Evolutionary conservation across 2,329 filamentous ascomycete genomes (phyloP), one percentile per base, ranked within the genome.

Genomic region (Westerdykella ornata): DNA sequence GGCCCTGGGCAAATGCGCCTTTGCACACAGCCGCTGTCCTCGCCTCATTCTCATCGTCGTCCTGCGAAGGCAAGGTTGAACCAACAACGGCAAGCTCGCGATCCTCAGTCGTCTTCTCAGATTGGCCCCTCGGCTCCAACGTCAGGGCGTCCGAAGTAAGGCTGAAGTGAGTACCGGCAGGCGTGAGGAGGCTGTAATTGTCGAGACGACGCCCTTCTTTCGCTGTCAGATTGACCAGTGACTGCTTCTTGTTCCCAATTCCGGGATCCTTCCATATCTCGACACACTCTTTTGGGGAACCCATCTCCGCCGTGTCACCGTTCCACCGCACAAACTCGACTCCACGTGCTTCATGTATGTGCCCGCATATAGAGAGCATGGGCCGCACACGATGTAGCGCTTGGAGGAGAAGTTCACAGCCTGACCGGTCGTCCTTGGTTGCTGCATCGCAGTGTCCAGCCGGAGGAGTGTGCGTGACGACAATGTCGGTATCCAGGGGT

Each of bases 381-480:
- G 85, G 84, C 30, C 80, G 71, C 3, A 84, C 74, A 5, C 74
- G 67, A 72, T 75, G 77, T 17, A 88, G 65, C 0, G 74, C 72
- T 38, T 69, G 67, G 7, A 74, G 65, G 12, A 88, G 70, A 12
- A 68, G 72, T 49, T 78, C 72, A 54, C 84, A 88, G 2, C 84
- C 84, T 17, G 66, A 65, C 45, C 48, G 45, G 13, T 47, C 44
- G 28, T 58, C 55, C 42, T 63, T 61, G 12, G 42, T 39, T 33
- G 56, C 59, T 9, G 40, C 42, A 48, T 88, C 83, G 46, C 76
- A 71, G 55, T 84, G 77, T 1, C 67, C 72, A 45, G 68, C 70
- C 0, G 83, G 74, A 11, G 84, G 84, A 0, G 81, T 83, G 57
- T 88, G 84, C 2, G 83, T 86, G 19, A 88, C 69, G 1, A 88